Percentiles rank a stretch among this genome's conserved stretches.
These are phyloP conservation scores for Cladosporium austrohemisphaericum DNA, from an alignment of 2,329 filamentous ascomycete genomes.

Conservation along the genomic window DNA sequence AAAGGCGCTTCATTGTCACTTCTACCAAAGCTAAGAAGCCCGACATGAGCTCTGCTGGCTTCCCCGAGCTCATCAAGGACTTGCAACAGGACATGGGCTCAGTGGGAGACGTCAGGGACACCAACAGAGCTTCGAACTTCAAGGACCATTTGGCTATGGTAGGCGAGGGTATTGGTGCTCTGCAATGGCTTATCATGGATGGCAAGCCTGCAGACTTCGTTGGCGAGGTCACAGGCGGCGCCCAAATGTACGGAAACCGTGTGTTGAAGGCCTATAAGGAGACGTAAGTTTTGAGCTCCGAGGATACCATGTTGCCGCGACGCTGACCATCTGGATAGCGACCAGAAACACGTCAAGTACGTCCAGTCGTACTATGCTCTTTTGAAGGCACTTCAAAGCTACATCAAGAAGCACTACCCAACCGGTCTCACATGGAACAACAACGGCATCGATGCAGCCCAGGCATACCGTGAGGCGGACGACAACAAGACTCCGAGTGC, in stretches of 20 bases:
- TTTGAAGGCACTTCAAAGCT: conserved; percentile 77
- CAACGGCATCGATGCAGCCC: conserved; percentile 66
- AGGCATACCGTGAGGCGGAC: conserved; percentile 60
- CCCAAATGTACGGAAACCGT: conserved; percentile 92
- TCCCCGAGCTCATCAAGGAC: conserved; percentile 77
- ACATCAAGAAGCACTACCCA: conserved; percentile 78
- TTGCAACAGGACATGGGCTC: conserved; percentile 77
- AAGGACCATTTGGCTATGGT: conserved; percentile 84
- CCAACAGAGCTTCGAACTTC: conserved; percentile 69
- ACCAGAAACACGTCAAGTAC: conserved; percentile 78
- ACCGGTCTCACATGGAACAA: conserved; percentile 84
- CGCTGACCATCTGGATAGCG: conserved; percentile 49
- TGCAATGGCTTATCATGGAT: conserved; percentile 88
- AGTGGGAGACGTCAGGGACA: conserved; percentile 76
- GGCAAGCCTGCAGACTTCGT: conserved; percentile 81
- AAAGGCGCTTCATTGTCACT: conserved; percentile 83
- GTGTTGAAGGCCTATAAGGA: conserved; percentile 89
- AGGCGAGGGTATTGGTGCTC: conserved; percentile 80
- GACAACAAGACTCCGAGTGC: conserved; percentile 36
- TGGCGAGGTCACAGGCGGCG: conserved; percentile 74
- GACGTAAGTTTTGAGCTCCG: conserved; percentile 59
- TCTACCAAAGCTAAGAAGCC: conserved; percentile 91
- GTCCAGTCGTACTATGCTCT: conserved; percentile 89
- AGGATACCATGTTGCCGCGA: not conserved
- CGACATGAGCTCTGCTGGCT: conserved; percentile 64